Percentiles rank a stretch among this genome's conserved stretches.
These are phyloP conservation scores for Ophiostoma triangulosporum DNA, from an alignment of 2,329 filamentous ascomycete species.

Conservation along the genomic window DNA sequence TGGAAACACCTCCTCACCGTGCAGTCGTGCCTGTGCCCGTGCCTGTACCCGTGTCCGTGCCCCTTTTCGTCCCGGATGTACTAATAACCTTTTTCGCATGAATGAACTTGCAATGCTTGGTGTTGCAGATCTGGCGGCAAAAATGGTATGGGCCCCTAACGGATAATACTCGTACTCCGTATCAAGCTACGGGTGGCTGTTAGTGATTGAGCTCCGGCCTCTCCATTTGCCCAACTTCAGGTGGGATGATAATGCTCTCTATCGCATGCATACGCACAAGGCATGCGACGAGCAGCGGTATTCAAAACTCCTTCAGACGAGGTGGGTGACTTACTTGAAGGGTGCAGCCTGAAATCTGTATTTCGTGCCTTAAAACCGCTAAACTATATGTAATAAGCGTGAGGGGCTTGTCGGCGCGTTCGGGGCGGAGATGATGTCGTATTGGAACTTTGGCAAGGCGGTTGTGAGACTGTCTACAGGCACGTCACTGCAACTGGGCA, in stretches of 20 bases:
- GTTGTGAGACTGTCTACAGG: background rate
- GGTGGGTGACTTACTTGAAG: background rate
- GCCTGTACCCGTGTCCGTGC: background rate
- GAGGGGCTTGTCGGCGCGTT: background rate
- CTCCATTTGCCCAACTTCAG: background rate
- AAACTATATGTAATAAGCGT: background rate
- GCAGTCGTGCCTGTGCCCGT: background rate
- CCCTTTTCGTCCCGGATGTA: background rate
- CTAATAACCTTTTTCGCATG: slow-evolving; percentile 3
- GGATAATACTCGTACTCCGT: no score
- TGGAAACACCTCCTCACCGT: background rate
- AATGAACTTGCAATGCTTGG: slow-evolving; percentile 6
- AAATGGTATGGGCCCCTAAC: slow-evolving; percentile 2
- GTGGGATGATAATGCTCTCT: no score
- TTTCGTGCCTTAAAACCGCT: background rate
- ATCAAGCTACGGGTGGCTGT: slow-evolving; percentile 1
- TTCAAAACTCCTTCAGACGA: no score
- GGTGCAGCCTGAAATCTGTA: background rate
- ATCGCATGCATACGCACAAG: no score
- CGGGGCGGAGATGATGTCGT: background rate
- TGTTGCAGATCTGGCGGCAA: slow-evolving; percentile 12
- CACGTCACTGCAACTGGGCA: background rate
- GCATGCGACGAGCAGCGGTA: no score
- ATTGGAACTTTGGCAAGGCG: background rate
- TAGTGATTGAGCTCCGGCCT: background rate